These are phyloP conservation scores for Leccinum obscurum DNA, from an alignment of 768 basidiomycete genomes.

Conservation along the genomic window DNA sequence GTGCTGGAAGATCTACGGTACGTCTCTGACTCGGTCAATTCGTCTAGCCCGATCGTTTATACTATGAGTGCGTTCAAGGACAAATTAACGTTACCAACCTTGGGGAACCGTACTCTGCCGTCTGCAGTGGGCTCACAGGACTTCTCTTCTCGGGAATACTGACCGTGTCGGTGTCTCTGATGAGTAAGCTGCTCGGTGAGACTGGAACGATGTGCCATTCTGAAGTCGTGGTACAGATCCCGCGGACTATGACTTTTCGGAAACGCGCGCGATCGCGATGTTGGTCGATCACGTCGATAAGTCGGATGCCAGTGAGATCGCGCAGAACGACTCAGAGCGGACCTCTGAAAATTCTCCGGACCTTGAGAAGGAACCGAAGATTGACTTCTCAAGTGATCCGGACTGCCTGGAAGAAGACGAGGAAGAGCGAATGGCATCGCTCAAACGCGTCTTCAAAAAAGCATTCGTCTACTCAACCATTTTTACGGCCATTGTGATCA, in stretches of 20 bases:
- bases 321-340: conserved; percentile 1
- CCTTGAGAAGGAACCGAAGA: conserved; percentile 17
- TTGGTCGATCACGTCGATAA: conserved; percentile 21
- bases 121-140: conserved; percentile 40
- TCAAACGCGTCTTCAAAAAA: conserved; percentile 33
- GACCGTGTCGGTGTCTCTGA: conserved; percentile 36
- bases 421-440: conserved; percentile 15
- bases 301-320: background rate
- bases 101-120: conserved; percentile 40
- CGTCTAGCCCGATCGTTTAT: background rate
- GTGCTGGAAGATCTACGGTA: conserved; percentile 50
- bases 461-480: conserved; percentile 35
- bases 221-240: conserved; percentile 26
- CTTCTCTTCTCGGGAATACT: conserved; percentile 40
- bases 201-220: background rate
- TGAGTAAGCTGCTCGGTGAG: conserved; percentile 25
- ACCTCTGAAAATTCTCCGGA: conserved; percentile 7
- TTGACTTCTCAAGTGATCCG: background rate
- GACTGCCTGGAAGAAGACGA: conserved; percentile 2
- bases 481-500: conserved; percentile 35
- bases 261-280: conserved; percentile 36
- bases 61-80: conserved; percentile 21
- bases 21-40: background rate
- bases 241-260: conserved; percentile 40
- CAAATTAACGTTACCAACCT: conserved; percentile 38